These are phyloP conservation scores for Fusarium sp. DNA, from an alignment of 2,329 filamentous ascomycete species.

Conservation along the genomic window DNA sequence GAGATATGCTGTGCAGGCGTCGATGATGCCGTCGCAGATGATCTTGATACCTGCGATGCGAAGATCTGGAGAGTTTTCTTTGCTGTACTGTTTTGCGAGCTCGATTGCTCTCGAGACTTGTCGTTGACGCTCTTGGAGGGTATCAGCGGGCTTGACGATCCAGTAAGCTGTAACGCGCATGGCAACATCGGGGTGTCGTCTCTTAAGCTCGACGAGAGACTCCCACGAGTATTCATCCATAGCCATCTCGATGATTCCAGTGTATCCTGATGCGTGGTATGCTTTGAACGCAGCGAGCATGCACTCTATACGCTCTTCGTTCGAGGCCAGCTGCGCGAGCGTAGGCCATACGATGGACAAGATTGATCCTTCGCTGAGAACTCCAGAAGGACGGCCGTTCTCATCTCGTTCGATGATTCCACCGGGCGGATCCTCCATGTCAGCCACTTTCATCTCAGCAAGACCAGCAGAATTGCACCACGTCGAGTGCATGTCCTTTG, in stretches of 20 bases:
- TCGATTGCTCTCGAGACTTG: slow-evolving; percentile 66
- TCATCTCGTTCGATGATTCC: slow-evolving; percentile 66
- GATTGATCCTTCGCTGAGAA: slow-evolving; percentile 66
- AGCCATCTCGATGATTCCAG: slow-evolving; percentile 70
- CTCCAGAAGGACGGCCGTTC: slow-evolving; percentile 62
- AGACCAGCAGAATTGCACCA: slow-evolving; percentile 69
- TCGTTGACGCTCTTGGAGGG: slow-evolving; percentile 56
- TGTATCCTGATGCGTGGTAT: slow-evolving; percentile 67
- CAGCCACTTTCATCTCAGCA: slow-evolving; percentile 61
- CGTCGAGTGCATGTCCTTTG: slow-evolving; percentile 68
- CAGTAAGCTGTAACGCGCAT: slow-evolving; percentile 69
- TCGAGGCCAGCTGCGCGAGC: slow-evolving; percentile 61
- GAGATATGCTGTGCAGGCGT: slow-evolving; percentile 72
- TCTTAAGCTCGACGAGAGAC: slow-evolving; percentile 60
- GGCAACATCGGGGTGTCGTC: slow-evolving; percentile 46
- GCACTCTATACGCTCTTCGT: slow-evolving; percentile 62
- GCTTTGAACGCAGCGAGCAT: slow-evolving; percentile 63
- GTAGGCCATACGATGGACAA: slow-evolving; percentile 69
- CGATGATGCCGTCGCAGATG: slow-evolving; percentile 73
- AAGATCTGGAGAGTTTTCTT: slow-evolving; percentile 55
- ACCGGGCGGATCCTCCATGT: slow-evolving; percentile 62
- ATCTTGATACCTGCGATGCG: slow-evolving; percentile 72
- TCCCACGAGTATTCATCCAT: slow-evolving; percentile 71
- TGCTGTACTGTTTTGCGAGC: slow-evolving; percentile 54
- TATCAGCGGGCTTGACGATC: slow-evolving; percentile 65